These are phyloP conservation scores for Umbelopsis sp. DNA, from an alignment of 371 early-diverging fungal genomes.

Conservation along the genomic window DNA sequence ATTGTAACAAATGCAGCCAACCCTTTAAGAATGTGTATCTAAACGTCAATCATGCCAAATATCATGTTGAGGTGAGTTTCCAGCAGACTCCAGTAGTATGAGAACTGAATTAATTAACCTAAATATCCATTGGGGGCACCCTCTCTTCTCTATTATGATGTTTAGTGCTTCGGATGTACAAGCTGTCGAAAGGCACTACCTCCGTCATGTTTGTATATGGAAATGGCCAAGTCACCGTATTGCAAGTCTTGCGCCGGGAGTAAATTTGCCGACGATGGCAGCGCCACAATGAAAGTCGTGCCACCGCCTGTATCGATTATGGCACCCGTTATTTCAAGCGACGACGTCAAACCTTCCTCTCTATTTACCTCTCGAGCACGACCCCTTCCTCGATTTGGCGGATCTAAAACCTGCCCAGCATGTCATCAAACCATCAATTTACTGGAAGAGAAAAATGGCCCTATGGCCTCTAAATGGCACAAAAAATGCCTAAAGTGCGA, in stretches of 20 bases:
- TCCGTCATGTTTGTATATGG: slow-evolving; percentile 39
- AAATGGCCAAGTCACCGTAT: slow-evolving; percentile 26
- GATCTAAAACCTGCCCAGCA: slow-evolving; percentile 39
- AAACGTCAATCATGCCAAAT: slow-evolving; percentile 29
- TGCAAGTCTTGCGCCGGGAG: slow-evolving; percentile 36
- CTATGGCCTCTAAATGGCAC: slow-evolving; percentile 49
- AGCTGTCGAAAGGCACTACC: slow-evolving; percentile 36
- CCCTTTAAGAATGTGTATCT: slow-evolving; percentile 17
- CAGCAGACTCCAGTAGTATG: no score
- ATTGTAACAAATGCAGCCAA: slow-evolving; percentile 2
- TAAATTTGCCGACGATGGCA: slow-evolving; percentile 18
- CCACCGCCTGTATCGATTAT: slow-evolving; percentile 32
- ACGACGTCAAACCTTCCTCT: slow-evolving; percentile 31
- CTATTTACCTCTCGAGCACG: slow-evolving; percentile 41
- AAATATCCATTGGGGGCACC: no score
- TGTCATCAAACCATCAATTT: slow-evolving; percentile 43
- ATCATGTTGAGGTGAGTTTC: slow-evolving; percentile 39
- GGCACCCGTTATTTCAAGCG: slow-evolving; percentile 1
- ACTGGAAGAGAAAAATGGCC: slow-evolving; percentile 51
- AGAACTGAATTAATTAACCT: no score
- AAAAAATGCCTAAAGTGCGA: slow-evolving; percentile 40
- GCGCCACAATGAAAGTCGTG: slow-evolving; percentile 35
- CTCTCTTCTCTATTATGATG: background rate
- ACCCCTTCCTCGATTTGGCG: slow-evolving; percentile 45
- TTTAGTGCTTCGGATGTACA: slow-evolving; percentile 45